These are phyloP conservation scores for Metschnikowia baotianmanensis DNA, from an alignment of 805 yeast species.

Conservation along the genomic window DNA sequence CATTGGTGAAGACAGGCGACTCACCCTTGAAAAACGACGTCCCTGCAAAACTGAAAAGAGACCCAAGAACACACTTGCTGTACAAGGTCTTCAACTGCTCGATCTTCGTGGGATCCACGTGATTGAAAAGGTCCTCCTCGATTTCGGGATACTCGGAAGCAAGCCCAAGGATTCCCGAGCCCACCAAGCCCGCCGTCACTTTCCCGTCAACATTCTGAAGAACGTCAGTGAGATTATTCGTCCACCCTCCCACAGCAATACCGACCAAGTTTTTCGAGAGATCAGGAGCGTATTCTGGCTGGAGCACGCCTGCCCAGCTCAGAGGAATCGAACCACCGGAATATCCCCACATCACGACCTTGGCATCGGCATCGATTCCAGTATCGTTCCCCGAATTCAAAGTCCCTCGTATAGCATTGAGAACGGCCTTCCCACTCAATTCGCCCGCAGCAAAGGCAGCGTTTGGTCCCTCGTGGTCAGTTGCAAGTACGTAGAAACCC, in stretches of 20 bases:
- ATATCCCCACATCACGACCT: constrained; percentile 32
- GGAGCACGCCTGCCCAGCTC: constrained; percentile 42
- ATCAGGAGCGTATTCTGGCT: no score
- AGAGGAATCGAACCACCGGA: constrained; percentile 41
- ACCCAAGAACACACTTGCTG: no score
- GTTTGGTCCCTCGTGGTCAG: constrained; percentile 38
- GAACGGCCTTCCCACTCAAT: constrained; percentile 29
- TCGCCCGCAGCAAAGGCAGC: no score
- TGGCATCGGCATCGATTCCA: constrained; percentile 22
- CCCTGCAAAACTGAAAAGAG: constrained; percentile 10
- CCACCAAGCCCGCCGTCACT: neutral
- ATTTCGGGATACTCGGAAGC: no score
- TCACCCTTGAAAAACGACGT: constrained; percentile 6
- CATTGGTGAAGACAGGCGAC: constrained; percentile 7
- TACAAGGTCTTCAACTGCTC: neutral
- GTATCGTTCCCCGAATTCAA: constrained; percentile 17
- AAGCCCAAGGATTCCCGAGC: neutral
- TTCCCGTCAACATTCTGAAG: neutral
- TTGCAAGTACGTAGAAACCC: constrained; percentile 29
- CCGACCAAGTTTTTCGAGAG: no score
- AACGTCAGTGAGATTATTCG: neutral
- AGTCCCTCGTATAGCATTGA: constrained; percentile 32
- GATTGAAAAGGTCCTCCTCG: neutral
- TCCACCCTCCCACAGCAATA: no score
- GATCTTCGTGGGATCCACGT: neutral